Evolutionary conservation across 2,329 filamentous ascomycete species (phyloP), one percentile per base, ranked within the genome.

Genomic region (Pseudogymnoascus sp.): DNA sequence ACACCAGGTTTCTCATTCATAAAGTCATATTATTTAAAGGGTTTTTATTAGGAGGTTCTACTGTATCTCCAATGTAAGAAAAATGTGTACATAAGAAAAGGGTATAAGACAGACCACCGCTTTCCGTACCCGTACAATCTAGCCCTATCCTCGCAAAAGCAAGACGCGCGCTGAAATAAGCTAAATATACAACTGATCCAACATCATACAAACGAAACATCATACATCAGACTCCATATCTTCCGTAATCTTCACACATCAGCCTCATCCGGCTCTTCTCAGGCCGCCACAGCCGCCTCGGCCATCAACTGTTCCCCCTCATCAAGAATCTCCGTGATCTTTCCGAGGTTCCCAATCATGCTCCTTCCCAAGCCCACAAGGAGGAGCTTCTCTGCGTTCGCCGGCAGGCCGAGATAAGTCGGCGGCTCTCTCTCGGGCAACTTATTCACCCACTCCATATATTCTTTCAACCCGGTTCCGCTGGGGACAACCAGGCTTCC

Each of bases 401-500:
- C 91, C 37, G 95, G 95, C 68, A 99, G 77, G 21, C 95, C 96
- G 15, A 99, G 82, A 73, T 96, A 99, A 0, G 92, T 96, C 4
- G 95, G 95, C 29, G 96, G 96, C 76, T 99, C 95, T 70, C 95
- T 87, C 81, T 99, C 95, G 0, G 95, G 95, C 66, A 99, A 80
- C 65, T 85, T 86, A 70, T 96, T 90, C 66, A 99, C 91, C 96
- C 96, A 99, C 38, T 83, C 82, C 76, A 89, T 88, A 74, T 97
- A 97, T 71, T 96, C 91, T 66, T 88, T 85, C 73, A 96, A 85
- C 59, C 85, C 87, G 1, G 93, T 97, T 44, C 90, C 88, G 50
- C 84, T 84, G 0, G 95, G 95, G 59, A 97, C 86, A 15, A 85
- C 80, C 15, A 97, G 81, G 31, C 83, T 82, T 29, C 83, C 78